A percentile compares a stretch with the other conserved stretches of the same genome.
These are phyloP conservation scores for Phytophthora sojae DNA, from an alignment of 352 stramenopile genomes.

Conservation along the genomic window DNA sequence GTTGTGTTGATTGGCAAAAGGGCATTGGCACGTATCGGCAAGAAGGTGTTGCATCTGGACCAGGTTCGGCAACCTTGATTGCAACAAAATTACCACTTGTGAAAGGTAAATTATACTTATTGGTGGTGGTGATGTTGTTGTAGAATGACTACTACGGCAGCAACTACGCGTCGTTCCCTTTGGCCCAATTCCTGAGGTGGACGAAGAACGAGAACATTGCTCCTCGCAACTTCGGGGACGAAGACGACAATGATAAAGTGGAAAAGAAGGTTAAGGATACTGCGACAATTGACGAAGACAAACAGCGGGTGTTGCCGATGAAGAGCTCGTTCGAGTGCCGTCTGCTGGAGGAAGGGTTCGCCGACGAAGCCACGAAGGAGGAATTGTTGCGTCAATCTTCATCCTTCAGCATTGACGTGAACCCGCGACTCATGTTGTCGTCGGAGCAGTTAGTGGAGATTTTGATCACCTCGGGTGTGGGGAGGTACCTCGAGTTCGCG, in stretches of 20 bases:
- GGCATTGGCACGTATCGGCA: constrained; percentile 66
- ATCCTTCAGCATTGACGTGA: constrained; percentile 80
- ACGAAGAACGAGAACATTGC: constrained; percentile 54
- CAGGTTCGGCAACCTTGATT: constrained; percentile 45
- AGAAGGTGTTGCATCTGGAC: constrained; percentile 84
- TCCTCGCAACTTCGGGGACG: constrained; percentile 45
- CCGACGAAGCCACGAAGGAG: constrained; percentile 42
- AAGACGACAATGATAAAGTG: constrained; percentile 30
- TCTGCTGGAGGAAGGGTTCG: constrained; percentile 52
- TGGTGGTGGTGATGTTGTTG: background rate
- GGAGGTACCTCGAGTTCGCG: constrained; percentile 90
- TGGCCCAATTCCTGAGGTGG: constrained; percentile 68
- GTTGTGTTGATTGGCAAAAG: constrained; percentile 33
- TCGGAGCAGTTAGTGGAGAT: constrained; percentile 83
- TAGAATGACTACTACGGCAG: constrained; percentile 88
- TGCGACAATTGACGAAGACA: constrained; percentile 7
- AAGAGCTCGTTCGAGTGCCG: constrained; percentile 56
- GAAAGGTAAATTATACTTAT: constrained; percentile 1
- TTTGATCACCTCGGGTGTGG: constrained; percentile 86
- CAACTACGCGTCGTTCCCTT: constrained; percentile 78
- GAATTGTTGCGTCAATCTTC: constrained; percentile 58
- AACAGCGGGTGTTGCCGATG: constrained; percentile 44
- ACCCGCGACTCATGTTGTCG: constrained; percentile 81
- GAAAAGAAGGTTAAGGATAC: background rate
- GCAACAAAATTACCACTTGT: background rate